Percentiles rank a stretch among this genome's conserved stretches.
phyloP scores from a whole-genome alignment of 805 yeast genomes.

The Ogataea wickerhamii region DNA sequence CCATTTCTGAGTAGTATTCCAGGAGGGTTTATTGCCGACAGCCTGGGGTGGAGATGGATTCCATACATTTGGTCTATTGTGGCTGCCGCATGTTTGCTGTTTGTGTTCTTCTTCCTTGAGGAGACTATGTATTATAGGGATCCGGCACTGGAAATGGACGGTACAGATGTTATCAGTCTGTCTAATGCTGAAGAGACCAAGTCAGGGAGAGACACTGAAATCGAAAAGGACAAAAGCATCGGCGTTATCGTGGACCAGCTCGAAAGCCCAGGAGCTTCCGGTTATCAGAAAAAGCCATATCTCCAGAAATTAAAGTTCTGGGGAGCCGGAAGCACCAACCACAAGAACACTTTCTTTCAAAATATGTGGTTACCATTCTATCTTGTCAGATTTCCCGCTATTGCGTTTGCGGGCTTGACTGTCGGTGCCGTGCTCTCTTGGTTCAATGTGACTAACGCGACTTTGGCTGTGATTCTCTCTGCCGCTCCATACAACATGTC shows the following conservation, averaged over 20 bases:
- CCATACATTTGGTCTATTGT: slow-evolving; percentile 47
- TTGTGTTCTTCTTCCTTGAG: slow-evolving; percentile 55
- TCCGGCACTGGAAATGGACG: slow-evolving; percentile 16
- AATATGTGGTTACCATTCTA: slow-evolving; percentile 36
- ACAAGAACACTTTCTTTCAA: slow-evolving; percentile 33
- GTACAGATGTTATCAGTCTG: slow-evolving; percentile 13
- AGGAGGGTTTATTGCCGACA: slow-evolving; percentile 24
- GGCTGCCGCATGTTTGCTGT: slow-evolving; percentile 50
- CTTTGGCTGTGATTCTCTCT: slow-evolving; percentile 36
- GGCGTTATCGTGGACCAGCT: slow-evolving; percentile 19
- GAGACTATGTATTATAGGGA: slow-evolving; percentile 50
- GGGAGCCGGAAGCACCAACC: slow-evolving; percentile 35
- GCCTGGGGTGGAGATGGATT: slow-evolving; percentile 12
- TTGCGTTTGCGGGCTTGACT: slow-evolving; percentile 40
- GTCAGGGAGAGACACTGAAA: slow-evolving; percentile 3
- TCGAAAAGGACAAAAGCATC: slow-evolving; percentile 16
- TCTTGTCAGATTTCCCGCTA: slow-evolving; percentile 34
- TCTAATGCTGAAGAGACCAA: background rate
- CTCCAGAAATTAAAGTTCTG: slow-evolving; percentile 31
- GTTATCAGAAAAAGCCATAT: slow-evolving; percentile 25
- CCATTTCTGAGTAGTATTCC: slow-evolving; percentile 31
- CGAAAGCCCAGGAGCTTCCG: slow-evolving; percentile 1
- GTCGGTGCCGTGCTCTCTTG: slow-evolving; percentile 46
- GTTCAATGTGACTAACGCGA: slow-evolving; percentile 38
- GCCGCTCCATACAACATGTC: slow-evolving; percentile 36